Base-by-base conservation (phyloP, 2,329 filamentous ascomycete genomes). In the Calonectria leucothoes region DNA sequence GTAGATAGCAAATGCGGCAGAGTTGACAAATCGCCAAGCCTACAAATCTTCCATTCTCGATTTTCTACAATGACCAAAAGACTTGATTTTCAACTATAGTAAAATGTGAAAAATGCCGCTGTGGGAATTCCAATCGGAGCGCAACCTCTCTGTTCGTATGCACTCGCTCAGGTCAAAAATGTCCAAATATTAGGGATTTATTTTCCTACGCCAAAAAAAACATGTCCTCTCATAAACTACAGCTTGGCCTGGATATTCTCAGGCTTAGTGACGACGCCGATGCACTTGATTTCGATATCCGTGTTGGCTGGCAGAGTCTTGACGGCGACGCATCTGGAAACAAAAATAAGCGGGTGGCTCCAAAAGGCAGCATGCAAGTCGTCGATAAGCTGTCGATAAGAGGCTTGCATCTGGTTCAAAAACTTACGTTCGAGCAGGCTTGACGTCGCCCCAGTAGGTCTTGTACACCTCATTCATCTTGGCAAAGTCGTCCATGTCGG, bases 391-490 rank as follows among this genome's bases (percentile, higher is more conserved):
- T n/a, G n/a, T n/a, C n/a, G n/a, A n/a, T n/a, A n/a, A n/a, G n/a
- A n/a, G n/a, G n/a, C n/a, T n/a, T n/a, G n/a, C n/a, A n/a, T n/a
- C n/a, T 8, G 7, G 11, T 25, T 10, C 2, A 0, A n/a, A n/a
- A 0, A 79, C 79, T 79, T 37, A 79, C 77, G 85, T 86, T 59
- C 84, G 76, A 42, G 83, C 84, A 1, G 87, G 87, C 77, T 88
- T 88, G 0, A 85, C 76, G 10, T 86, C 82, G 4, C 84, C 85
- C 84, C 94, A 95, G 85, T 91, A 93, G 83, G 93, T 90, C 80
- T 90, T 89, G 78, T 94, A 95, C 31, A 93, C 89, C 77, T 89
- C 89, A 82, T 95, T 95, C 91, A 95, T 94, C 82, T 93, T 91
- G 37, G 87, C 89, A 80, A 95, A 95, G 82, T 94, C 88, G 69